Evolutionary conservation across 148 eudicot genomes (phyloP).

Genomic region (Hydrangea macrophylla): DNA sequence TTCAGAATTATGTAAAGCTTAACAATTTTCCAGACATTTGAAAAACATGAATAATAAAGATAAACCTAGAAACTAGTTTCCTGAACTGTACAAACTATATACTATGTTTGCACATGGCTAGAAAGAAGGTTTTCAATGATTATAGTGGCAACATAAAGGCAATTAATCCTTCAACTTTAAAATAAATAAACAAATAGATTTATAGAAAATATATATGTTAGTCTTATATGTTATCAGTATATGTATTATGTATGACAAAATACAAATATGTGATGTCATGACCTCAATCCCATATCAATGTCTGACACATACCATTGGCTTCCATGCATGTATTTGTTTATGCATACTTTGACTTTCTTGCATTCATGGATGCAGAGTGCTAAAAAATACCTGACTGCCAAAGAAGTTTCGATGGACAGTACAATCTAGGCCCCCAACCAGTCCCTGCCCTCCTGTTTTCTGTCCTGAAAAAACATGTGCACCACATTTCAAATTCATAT

Average conservation of each 20-base stretch:
- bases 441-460: slow-evolving; percentile 91
- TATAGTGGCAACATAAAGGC: background rate
- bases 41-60: background rate
- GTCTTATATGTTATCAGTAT: no score
- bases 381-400: slow-evolving; percentile 77
- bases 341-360: background rate
- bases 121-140: background rate
- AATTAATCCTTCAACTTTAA: no score
- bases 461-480: slow-evolving; percentile 57
- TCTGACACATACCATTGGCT: background rate
- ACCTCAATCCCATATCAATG: background rate
- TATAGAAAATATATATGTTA: no score
- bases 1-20: background rate
- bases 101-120: background rate
- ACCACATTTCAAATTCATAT: slow-evolving; percentile 5
- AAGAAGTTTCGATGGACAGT: slow-evolving; percentile 90
- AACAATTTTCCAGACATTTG: background rate
- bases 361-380: background rate
- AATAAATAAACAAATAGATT: no score
- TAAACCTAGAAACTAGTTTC: background rate
- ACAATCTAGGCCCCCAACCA: slow-evolving; percentile 94
- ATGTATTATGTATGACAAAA: no score
- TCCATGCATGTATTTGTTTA: background rate
- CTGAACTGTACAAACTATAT: background rate
- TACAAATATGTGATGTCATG: background rate